Evolutionary conservation across 2,329 filamentous ascomycete genomes (phyloP).

Genomic region (Orbilia blumenaviensis): DNA sequence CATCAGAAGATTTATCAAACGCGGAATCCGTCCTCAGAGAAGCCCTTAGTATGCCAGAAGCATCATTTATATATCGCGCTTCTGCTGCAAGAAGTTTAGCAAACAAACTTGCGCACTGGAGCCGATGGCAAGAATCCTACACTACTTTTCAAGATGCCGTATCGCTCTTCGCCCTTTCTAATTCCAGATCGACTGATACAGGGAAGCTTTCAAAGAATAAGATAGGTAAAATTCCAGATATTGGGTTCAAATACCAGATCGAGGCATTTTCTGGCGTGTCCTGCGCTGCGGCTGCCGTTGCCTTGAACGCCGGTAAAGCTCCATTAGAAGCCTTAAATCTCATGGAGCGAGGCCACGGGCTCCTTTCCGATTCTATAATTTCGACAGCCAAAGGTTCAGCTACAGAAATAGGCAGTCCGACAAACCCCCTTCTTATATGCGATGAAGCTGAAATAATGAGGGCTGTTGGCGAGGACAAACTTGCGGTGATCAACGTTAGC

Average conservation of each 20-base stretch:
- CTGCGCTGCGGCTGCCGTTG: background rate
- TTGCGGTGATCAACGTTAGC: slow-evolving; percentile 43
- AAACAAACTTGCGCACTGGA: background rate
- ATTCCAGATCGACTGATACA: background rate
- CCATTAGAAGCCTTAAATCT: background rate
- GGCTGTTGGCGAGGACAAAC: background rate
- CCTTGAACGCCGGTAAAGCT: background rate
- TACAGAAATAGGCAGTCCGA: too few species aligned
- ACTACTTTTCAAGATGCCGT: background rate
- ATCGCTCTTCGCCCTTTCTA: background rate
- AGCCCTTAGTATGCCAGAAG: background rate
- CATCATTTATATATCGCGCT: background rate
- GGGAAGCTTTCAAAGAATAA: too few species aligned
- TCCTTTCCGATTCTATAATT: background rate
- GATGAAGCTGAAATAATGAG: background rate
- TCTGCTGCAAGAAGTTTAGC: background rate
- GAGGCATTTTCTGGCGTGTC: background rate
- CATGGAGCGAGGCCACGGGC: background rate
- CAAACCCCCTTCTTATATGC: background rate
- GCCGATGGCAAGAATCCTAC: background rate
- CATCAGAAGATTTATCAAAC: background rate
- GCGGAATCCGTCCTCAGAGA: background rate
- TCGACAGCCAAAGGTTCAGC: background rate
- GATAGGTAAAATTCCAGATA: too few species aligned
- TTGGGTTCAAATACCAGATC: too few species aligned